Evolutionary conservation across 2,329 filamentous ascomycete species (phyloP), one percentile per base, ranked within the genome.

Genomic region (Plectosphaerella cucumerina): DNA sequence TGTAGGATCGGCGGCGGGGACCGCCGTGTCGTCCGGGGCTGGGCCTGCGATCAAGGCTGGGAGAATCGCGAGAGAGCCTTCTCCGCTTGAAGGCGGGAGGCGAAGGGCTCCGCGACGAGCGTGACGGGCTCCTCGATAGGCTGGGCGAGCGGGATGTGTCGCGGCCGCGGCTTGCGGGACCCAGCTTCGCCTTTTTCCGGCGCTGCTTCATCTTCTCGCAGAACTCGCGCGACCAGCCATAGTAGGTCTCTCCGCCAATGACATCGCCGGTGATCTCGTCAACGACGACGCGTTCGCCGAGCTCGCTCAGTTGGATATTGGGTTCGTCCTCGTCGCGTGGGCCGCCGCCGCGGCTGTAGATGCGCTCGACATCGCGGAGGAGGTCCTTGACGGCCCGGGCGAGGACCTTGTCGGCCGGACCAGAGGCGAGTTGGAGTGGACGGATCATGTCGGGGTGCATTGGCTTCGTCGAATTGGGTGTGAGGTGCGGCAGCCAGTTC

Each of bases 161-260:
- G 22, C 69, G 64, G 5, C 58, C 56, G 15, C 60, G 59, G 43
- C 46, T 53, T 5, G 39, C 58, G n/a, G 56, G 54, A 5, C 54
- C 56, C 14, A 26, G 57, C 46, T 52, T 58, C 12, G 58, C 58
- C 50, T 69, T 73, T 43, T 64, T 70, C 23, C 64, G 68, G 35
- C 79, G 74, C 47, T 75, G 70, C 68, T 86, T 90, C 87, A 94
- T 94, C 62, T 87, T 88, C 58, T 89, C 77, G 64, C 89, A 95
- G 59, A 96, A 94, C 1, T 75, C 74, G 37, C 81, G 79, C 5
- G 90, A 93, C 91, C 91, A 96, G 54, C 90, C 91, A 63, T 95
- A 95, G 65, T 95, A 95, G 1, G 87, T 89, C 56, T 89, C 85
- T 1, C 85, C 85, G 6, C 77, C 75, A 6, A 85, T 64, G 2